Percentiles rank a stretch among this genome's conserved stretches.
Evolutionary conservation across 768 basidiomycete genomes (phyloP).

Genomic region (Rhizopogon salebrosus): DNA sequence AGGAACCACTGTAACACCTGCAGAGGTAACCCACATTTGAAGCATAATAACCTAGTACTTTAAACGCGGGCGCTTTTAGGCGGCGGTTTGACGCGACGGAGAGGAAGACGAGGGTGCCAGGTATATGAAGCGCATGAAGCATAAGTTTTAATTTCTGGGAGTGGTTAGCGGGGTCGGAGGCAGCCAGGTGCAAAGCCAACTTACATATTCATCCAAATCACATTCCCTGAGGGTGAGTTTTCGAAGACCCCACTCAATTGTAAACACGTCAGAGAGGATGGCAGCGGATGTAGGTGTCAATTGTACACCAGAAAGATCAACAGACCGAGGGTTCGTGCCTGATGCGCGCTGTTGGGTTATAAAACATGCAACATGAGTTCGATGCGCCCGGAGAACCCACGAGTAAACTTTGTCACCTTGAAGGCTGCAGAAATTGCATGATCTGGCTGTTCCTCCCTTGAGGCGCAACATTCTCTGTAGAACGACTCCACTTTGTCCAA

Average conservation of each 20-base stretch:
- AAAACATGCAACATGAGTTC: slow-evolving; percentile 1
- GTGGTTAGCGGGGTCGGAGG: neutral
- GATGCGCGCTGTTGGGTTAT: slow-evolving; percentile 40
- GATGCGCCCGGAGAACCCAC: neutral
- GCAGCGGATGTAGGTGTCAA: slow-evolving; percentile 66
- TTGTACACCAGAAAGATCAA: slow-evolving; percentile 78
- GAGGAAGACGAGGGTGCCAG: slow-evolving; percentile 72
- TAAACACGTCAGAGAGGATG: slow-evolving; percentile 85
- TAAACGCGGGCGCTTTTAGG: slow-evolving; percentile 72
- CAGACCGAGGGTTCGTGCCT: slow-evolving; percentile 53
- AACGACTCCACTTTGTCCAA: slow-evolving; percentile 80
- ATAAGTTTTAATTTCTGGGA: slow-evolving; percentile 79
- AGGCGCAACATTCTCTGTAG: slow-evolving; percentile 80
- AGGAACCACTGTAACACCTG: no score
- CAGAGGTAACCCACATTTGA: slow-evolving; percentile 45
- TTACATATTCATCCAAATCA: slow-evolving; percentile 77
- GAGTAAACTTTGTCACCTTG: slow-evolving; percentile 44
- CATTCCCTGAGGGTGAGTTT: slow-evolving; percentile 86
- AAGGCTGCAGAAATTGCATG: slow-evolving; percentile 61
- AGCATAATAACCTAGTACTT: slow-evolving; percentile 73
- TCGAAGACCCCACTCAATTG: slow-evolving; percentile 88
- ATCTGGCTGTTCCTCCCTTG: slow-evolving; percentile 69
- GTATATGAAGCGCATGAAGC: slow-evolving; percentile 84
- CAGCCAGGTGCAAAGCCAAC: slow-evolving; percentile 2
- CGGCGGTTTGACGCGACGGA: slow-evolving; percentile 84